phyloP scores from a whole-genome alignment of 1,284 basidiomycete species.

The Ganoderma sp. region DNA sequence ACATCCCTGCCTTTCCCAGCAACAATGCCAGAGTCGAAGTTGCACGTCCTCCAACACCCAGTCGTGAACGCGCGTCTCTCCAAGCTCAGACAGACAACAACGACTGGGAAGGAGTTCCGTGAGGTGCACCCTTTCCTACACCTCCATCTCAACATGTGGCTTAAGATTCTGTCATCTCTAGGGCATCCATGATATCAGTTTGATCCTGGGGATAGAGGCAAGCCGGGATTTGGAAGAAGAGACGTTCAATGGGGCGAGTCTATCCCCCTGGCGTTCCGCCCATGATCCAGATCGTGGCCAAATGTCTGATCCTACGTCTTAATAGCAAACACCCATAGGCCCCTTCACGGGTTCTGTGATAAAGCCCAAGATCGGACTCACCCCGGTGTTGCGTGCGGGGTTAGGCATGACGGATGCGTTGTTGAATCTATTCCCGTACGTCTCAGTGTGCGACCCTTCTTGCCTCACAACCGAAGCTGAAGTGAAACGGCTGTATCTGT shows the following conservation, averaged over 20 bases:
- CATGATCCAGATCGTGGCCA: neutral
- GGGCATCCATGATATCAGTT: constrained; percentile 75
- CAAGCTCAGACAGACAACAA: constrained; percentile 67
- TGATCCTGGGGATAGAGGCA: constrained; percentile 79
- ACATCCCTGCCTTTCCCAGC: neutral
- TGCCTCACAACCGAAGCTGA: neutral
- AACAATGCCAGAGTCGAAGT: constrained; percentile 30
- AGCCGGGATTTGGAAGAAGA: constrained; percentile 66
- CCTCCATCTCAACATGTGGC: neutral
- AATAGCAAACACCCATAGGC: constrained; percentile 68
- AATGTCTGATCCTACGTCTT: neutral
- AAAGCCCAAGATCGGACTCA: constrained; percentile 81
- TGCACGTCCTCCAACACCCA: constrained; percentile 73
- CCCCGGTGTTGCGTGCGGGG: constrained; percentile 92
- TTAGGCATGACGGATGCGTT: constrained; percentile 93
- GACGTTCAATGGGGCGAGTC: constrained; percentile 65
- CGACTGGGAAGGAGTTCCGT: constrained; percentile 78
- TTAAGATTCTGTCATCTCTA: constrained; percentile 33
- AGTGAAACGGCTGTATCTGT: neutral
- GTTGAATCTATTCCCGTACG: constrained; percentile 80
- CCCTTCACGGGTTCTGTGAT: constrained; percentile 70
- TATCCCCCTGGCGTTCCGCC: neutral
- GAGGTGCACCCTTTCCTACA: constrained; percentile 52
- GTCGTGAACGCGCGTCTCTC: constrained; percentile 75
- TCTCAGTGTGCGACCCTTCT: constrained; percentile 22